Evolutionary conservation across 1,284 basidiomycete genomes (phyloP).

Genomic region (Afroboletus lepidellus): DNA sequence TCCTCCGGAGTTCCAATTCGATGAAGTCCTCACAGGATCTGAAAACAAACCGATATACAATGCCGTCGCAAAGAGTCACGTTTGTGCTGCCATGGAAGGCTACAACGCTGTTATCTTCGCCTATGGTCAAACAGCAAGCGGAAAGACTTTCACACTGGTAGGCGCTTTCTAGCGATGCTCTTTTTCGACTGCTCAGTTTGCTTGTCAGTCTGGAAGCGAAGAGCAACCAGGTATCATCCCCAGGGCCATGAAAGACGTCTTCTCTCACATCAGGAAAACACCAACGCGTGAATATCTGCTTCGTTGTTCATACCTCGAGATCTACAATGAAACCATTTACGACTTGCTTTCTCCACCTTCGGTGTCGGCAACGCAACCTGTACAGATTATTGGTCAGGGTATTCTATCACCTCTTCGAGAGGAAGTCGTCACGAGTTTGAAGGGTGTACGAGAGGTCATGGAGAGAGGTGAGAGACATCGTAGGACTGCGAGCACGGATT

Average conservation of each 20-base stretch:
- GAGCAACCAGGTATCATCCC: conserved; percentile 94
- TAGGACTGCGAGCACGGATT: conserved; percentile 93
- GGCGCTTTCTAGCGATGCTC: conserved; percentile 12
- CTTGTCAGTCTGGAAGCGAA: conserved; percentile 54
- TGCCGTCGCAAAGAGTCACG: conserved; percentile 82
- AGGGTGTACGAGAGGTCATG: conserved; percentile 83
- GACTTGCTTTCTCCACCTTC: conserved; percentile 78
- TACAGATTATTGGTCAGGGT: conserved; percentile 68
- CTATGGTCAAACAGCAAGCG: conserved; percentile 88
- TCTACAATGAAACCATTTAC: conserved; percentile 94
- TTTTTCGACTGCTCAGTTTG: background rate
- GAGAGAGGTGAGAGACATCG: conserved; percentile 85
- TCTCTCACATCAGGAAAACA: conserved; percentile 69
- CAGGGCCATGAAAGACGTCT: conserved; percentile 84
- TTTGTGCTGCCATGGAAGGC: conserved; percentile 92
- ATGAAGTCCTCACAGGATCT: conserved; percentile 78
- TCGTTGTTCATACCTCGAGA: conserved; percentile 92
- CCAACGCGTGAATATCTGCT: conserved; percentile 89
- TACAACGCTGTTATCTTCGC: conserved; percentile 95
- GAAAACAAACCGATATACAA: conserved; percentile 87
- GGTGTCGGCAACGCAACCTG: conserved; percentile 60
- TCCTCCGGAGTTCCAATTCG: conserved; percentile 63
- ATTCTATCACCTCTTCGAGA: conserved; percentile 76
- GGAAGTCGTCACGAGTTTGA: conserved; percentile 89
- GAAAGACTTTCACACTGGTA: conserved; percentile 90